Evolutionary conservation across 2,329 filamentous ascomycete genomes (phyloP), one percentile per base, ranked within the genome.

Genomic region (Trichoderma simmonsii): DNA sequence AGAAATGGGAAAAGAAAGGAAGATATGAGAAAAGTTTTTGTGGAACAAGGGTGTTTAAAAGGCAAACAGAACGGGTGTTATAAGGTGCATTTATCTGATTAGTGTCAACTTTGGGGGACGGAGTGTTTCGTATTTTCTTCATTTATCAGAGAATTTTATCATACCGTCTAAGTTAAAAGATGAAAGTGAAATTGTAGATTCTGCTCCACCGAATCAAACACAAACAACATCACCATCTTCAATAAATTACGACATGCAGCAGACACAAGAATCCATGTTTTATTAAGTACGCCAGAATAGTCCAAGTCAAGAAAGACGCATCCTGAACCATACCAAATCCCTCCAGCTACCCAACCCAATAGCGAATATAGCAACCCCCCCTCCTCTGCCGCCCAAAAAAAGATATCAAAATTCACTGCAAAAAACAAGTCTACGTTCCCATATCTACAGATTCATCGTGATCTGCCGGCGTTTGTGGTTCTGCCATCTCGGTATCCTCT

Each of bases 401-500:
- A 9, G 18, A 59, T 21, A 21, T 39, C 34, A 43, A 28, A n/a
- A 8, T 56, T 30, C 15, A 54, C n/a, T 21, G 26, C 4, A 18
- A 60, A 43, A 8, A 4, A 4, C 26, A 66, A 54, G 32, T 39
- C 30, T 51, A 72, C 12, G 59, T 43, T 56, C 66, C 71, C 59
- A 72, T 70, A 61, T 72, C 66, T 24, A 72, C n/a, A 18, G 71
- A 68, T 21, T 70, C 71, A 6, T 72, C 71, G 3, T 18, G 26
- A 12, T 59, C 68, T 21, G 39, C 26, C 9, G 71, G 65, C 26
- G 65, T 62, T n/a, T 72, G 24, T 12, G 66, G 30, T 7, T 73
- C 71, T 8, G 26, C 71, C 71, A 73, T 73, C 62, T 73, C 71
- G 1, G 68, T 56, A 30, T 73, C 70, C 8, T 71, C 72, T 1